phyloP scores from a whole-genome alignment of 192 early-diverging fungal species.

The Gaertneriomyces sp. region DNA sequence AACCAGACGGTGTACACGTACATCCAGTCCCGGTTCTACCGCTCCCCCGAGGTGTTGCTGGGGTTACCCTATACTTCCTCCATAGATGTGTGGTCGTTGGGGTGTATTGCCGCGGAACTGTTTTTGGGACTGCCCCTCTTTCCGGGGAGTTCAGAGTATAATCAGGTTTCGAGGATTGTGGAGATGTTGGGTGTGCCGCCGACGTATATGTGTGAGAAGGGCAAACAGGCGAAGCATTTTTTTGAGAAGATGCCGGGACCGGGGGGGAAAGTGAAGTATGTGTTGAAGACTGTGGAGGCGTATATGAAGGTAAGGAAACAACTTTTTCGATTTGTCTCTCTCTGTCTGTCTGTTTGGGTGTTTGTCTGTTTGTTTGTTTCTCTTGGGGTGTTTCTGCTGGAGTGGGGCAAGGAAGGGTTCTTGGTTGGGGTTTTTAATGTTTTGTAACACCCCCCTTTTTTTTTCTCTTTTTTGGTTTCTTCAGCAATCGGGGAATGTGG shows the following conservation, averaged over 20 bases:
- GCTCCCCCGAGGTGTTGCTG: conserved; percentile 91
- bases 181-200: conserved; percentile 90
- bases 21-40: conserved; percentile 97
- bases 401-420: neutral
- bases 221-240: conserved; percentile 80
- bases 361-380: neutral
- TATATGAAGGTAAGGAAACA: conserved; percentile 56
- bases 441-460: neutral
- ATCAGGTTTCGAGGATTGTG: conserved; percentile 91
- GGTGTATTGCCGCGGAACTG: conserved; percentile 97
- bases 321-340: neutral
- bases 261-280: conserved; percentile 53
- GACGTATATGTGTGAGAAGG: conserved; percentile 88
- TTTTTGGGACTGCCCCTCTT: conserved; percentile 93
- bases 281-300: conserved; percentile 74
- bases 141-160: conserved; percentile 93
- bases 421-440: neutral
- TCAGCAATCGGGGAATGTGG: conserved; percentile 73
- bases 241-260: conserved; percentile 65
- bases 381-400: neutral
- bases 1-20: conserved; percentile 95
- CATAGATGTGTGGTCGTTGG: conserved; percentile 99
- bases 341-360: neutral
- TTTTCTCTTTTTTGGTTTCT: conserved; percentile 11
- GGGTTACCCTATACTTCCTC: conserved; percentile 84